These are phyloP conservation scores for Cymodocea nodosa DNA, from an alignment of 116 monocot genomes.

Conservation along the genomic window DNA sequence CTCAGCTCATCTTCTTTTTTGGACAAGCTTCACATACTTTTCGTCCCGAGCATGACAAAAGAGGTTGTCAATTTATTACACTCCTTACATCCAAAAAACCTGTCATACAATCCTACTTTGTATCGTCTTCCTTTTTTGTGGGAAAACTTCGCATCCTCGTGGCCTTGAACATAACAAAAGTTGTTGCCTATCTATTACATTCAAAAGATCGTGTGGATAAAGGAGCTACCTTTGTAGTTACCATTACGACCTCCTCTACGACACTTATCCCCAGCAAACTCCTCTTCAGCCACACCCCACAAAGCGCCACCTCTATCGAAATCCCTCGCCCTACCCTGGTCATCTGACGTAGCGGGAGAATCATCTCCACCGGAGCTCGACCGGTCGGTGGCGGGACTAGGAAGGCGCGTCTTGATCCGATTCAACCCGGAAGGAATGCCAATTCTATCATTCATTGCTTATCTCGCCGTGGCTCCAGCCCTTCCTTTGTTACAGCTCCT, in stretches of 20 bases:
- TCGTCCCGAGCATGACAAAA: not conserved
- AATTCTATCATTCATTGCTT: slow-evolving; percentile 16
- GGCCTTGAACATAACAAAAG: not conserved
- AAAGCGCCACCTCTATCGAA: not conserved
- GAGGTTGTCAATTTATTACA: not conserved
- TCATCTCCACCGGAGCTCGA: slow-evolving; percentile 54
- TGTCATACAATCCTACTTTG: too few species aligned
- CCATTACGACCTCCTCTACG: not conserved
- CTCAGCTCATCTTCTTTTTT: too few species aligned
- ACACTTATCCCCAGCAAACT: not conserved
- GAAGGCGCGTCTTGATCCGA: slow-evolving; percentile 42
- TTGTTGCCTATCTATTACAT: not conserved
- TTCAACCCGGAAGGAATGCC: slow-evolving; percentile 48
- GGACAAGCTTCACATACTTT: too few species aligned
- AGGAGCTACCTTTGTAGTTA: not conserved
- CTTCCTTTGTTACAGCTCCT: too few species aligned
- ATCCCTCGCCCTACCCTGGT: not conserved
- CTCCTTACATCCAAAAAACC: not conserved
- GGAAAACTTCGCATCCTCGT: too few species aligned
- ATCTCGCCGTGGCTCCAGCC: not conserved
- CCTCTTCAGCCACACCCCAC: not conserved
- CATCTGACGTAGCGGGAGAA: slow-evolving; percentile 17
- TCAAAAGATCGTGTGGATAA: not conserved
- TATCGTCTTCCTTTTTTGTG: too few species aligned
- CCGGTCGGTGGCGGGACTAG: slow-evolving; percentile 20